These are phyloP conservation scores for Globisporangium perplexum DNA, from an alignment of 352 stramenopile species.

Conservation along the genomic window DNA sequence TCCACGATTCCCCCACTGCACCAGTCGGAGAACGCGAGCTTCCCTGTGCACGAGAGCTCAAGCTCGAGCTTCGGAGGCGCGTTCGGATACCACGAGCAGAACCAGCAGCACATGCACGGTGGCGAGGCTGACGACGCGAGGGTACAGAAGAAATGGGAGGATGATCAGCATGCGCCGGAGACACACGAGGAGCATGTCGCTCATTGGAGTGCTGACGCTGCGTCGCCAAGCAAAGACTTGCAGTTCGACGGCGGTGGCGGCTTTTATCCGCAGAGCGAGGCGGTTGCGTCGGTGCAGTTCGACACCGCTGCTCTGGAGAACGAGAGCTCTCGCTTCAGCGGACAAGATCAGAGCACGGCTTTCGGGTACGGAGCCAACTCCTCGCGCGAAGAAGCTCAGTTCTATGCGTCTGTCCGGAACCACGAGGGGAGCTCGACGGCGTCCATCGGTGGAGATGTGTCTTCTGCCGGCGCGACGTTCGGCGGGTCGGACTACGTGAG, in stretches of 20 bases:
- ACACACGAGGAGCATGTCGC: not conserved
- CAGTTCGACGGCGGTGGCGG: constrained; percentile 1
- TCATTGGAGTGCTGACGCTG: not conserved
- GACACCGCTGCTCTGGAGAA: not conserved
- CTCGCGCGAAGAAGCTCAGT: constrained; percentile 13
- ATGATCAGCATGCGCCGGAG: constrained; percentile 1
- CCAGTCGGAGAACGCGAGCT: not conserved
- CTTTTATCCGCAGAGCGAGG: constrained; percentile 3
- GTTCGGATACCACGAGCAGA: not conserved
- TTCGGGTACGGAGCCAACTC: constrained; percentile 11
- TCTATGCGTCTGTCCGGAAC: constrained; percentile 13
- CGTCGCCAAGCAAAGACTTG: constrained; percentile 5
- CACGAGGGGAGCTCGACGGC: constrained; percentile 38
- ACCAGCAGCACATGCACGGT: not conserved
- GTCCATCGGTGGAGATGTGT: constrained; percentile 53
- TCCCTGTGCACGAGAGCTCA: not conserved
- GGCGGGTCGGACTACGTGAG: constrained; percentile 64
- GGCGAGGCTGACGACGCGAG: not conserved
- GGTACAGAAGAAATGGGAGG: constrained; percentile 7
- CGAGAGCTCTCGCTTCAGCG: not conserved
- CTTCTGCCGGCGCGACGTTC: constrained; percentile 72
- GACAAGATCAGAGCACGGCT: not conserved
- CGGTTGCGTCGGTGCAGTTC: constrained; percentile 8
- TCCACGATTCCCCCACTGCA: constrained; percentile 2
- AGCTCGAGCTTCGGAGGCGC: too few species aligned